Evolutionary conservation across 257 asterid species (phyloP).

Genomic region (Paulownia fortunei): DNA sequence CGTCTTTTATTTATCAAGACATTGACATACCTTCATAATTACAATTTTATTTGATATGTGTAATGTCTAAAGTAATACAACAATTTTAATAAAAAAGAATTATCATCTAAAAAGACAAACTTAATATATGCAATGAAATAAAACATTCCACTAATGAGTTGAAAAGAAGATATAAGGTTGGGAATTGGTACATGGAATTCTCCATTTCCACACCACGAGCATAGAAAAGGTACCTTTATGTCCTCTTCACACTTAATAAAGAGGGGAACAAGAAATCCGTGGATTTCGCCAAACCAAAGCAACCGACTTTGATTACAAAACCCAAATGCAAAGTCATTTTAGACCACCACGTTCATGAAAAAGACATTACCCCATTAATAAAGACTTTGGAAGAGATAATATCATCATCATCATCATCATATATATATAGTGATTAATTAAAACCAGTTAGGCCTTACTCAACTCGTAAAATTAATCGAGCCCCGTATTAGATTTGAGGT

Average conservation of each 20-base stretch:
- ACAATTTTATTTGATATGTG: not conserved
- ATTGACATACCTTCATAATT: not conserved
- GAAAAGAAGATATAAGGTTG: not conserved
- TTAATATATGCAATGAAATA: not conserved
- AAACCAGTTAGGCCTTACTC: slow-evolving; percentile 12
- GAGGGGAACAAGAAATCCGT: slow-evolving; percentile 49
- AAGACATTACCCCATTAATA: slow-evolving; percentile 44
- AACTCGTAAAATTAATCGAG: not conserved
- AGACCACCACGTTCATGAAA: slow-evolving; percentile 46
- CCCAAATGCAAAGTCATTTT: slow-evolving; percentile 31
- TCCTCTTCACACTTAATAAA: slow-evolving; percentile 33
- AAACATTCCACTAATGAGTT: slow-evolving; percentile 9
- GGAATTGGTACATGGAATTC: not conserved
- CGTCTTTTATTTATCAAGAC: not conserved
- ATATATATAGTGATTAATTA: not conserved
- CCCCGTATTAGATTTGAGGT: not conserved
- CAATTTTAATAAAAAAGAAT: not conserved
- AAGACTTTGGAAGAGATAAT: slow-evolving; percentile 27
- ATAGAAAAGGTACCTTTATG: slow-evolving; percentile 31
- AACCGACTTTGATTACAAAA: slow-evolving; percentile 44
- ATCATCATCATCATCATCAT: not conserved
- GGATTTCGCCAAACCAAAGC: slow-evolving; percentile 57
- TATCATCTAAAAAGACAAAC: not conserved
- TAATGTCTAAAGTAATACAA: not conserved
- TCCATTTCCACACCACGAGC: not conserved